These are phyloP conservation scores for Mortierella sp. DNA, from an alignment of 371 early-diverging fungal genomes.

Conservation along the genomic window DNA sequence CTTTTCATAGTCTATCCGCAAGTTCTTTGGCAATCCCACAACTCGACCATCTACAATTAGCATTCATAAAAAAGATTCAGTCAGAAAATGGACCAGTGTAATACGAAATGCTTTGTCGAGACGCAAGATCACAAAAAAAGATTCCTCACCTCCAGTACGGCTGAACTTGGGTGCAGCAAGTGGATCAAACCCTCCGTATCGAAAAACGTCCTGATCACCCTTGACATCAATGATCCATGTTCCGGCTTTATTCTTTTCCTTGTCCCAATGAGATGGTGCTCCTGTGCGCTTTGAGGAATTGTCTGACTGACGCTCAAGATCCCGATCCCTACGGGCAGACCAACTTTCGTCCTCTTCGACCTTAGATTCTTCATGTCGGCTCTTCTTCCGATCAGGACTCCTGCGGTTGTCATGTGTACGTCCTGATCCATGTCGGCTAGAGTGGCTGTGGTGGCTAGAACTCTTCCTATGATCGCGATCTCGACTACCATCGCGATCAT, in stretches of 20 bases:
- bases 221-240: conserved; percentile 38
- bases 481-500: conserved; percentile 4
- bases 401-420: conserved; percentile 4
- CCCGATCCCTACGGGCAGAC: conserved; percentile 23
- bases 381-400: conserved; percentile 34
- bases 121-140: no score
- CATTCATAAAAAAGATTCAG: no score
- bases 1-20: conserved; percentile 47
- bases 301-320: conserved; percentile 7
- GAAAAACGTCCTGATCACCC: conserved; percentile 58
- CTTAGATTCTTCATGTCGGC: conserved; percentile 8
- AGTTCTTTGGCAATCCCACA: conserved; percentile 42
- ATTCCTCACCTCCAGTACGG: conserved; percentile 55
- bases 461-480: no score
- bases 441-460: conserved; percentile 6
- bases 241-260: conserved; percentile 33
- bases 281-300: no score
- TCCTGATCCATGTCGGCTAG: conserved; percentile 6
- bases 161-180: conserved; percentile 55
- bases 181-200: conserved; percentile 55
- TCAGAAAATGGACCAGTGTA: no score
- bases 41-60: conserved; percentile 54
- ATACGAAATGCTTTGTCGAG: no score
- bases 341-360: conserved; percentile 5
- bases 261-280: background rate